Conservation (phyloP, 345 rosid species). For the Salix suchowensis region DNA sequence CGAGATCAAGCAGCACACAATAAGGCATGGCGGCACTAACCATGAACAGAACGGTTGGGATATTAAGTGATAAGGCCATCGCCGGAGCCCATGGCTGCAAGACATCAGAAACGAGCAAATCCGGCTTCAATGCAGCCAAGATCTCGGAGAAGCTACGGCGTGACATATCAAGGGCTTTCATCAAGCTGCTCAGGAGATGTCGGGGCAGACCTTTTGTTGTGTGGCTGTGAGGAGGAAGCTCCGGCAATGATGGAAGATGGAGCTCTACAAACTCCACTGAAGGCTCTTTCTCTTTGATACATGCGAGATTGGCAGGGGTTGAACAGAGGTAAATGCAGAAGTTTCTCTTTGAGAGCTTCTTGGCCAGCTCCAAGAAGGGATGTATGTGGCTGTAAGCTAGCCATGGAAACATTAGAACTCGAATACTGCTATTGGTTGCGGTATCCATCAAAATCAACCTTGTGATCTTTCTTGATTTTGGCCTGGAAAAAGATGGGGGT, state of each 20-base stretch:
- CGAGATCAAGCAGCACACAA: neutral
- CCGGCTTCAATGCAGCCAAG: slow-evolving; percentile 15
- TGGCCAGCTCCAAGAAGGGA: slow-evolving; percentile 41
- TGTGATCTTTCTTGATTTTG: neutral
- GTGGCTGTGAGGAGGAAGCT: slow-evolving; percentile 44
- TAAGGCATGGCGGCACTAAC: neutral
- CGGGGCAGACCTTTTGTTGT: slow-evolving; percentile 38
- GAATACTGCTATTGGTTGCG: neutral
- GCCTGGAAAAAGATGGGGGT: too few relatives aligned
- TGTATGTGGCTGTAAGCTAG: slow-evolving; percentile 44
- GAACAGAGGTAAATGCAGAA: slow-evolving; percentile 33
- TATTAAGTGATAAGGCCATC: slow-evolving; percentile 13
- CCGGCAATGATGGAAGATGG: slow-evolving; percentile 27
- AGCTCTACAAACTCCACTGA: slow-evolving; percentile 35
- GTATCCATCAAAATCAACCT: neutral
- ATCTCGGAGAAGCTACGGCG: slow-evolving; percentile 17
- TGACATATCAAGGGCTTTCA: slow-evolving; percentile 29
- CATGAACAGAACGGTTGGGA: slow-evolving; percentile 28
- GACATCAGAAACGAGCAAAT: slow-evolving; percentile 33
- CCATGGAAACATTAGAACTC: slow-evolving; percentile 45
- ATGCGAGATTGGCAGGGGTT: slow-evolving; percentile 23
- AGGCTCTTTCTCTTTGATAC: slow-evolving; percentile 5
- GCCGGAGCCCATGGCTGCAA: slow-evolving; percentile 37
- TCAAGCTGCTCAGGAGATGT: slow-evolving; percentile 32
- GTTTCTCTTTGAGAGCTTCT: slow-evolving; percentile 28